Evolutionary conservation across 2,329 filamentous ascomycete genomes (phyloP).

Genomic region (Hypoxylon sp.): DNA sequence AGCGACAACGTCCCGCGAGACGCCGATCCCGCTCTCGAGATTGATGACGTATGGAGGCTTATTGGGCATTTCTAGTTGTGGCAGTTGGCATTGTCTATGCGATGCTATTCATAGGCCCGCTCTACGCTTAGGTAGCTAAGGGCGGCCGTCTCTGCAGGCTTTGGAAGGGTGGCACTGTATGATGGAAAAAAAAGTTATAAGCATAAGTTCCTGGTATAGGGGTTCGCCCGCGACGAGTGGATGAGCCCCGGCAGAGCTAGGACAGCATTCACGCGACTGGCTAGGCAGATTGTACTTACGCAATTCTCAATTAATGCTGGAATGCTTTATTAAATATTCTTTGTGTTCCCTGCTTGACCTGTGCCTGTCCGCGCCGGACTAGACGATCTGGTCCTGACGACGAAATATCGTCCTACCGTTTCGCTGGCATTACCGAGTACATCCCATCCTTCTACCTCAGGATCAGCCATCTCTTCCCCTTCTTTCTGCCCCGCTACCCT

Average conservation of each 20-base stretch:
- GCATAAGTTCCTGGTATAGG: conserved; percentile 19
- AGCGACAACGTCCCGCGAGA: conserved; percentile 13
- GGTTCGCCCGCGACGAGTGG: not conserved
- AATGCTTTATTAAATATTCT: conserved; percentile 16
- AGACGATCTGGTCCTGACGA: conserved; percentile 72
- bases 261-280: conserved; percentile 3
- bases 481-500: not conserved
- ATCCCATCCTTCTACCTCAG: conserved; percentile 75
- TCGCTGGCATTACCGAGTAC: conserved; percentile 74
- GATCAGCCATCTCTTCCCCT: conserved; percentile 54
- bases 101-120: conserved; percentile 1
- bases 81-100: conserved; percentile 4
- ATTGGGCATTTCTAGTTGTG: conserved; percentile 11
- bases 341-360: conserved; percentile 18
- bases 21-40: not conserved
- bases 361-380: not conserved
- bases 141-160: conserved; percentile 9
- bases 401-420: conserved; percentile 79
- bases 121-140: conserved; percentile 1
- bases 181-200: conserved; percentile 4
- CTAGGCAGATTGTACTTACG: conserved; percentile 22
- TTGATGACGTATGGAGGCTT: conserved; percentile 1
- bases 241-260: not conserved
- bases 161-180: conserved; percentile 13
- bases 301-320: conserved; percentile 5